Conservation (phyloP, 2,329 filamentous ascomycete species). For the Colletotrichum sp. region DNA sequence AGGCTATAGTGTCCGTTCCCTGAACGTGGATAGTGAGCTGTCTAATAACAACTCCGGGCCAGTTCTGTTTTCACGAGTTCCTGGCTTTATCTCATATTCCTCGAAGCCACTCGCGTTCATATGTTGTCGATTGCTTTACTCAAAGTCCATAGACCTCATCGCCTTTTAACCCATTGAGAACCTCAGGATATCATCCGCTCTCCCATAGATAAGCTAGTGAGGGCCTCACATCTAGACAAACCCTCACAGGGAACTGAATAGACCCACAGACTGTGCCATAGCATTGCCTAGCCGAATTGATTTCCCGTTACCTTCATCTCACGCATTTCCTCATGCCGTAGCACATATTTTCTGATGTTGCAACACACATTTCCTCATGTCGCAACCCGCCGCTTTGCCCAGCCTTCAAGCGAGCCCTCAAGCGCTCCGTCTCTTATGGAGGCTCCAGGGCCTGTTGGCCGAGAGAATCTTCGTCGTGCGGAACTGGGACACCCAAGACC, state of each 20-base stretch:
- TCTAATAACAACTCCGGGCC: not conserved
- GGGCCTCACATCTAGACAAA: not conserved
- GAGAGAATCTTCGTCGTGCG: not conserved
- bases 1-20: rapidly evolving
- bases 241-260: too few relatives aligned
- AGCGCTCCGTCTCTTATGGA: not conserved
- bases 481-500: not conserved
- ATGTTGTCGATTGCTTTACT: not conserved
- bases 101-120: not conserved
- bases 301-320: too few relatives aligned
- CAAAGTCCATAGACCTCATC: not conserved
- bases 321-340: rapidly evolving
- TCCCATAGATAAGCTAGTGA: not conserved
- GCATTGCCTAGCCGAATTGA: rapidly evolving
- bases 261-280: too few relatives aligned
- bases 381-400: not conserved
- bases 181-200: not conserved
- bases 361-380: not conserved
- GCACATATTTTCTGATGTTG: too few relatives aligned
- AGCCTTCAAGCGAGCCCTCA: not conserved
- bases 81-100: not conserved
- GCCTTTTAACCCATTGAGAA: not conserved
- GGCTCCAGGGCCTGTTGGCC: not conserved
- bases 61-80: not conserved
- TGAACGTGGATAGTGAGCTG: not conserved